These are phyloP conservation scores for Fomitopsis serialis DNA, from an alignment of 768 basidiomycete species.

Conservation along the genomic window DNA sequence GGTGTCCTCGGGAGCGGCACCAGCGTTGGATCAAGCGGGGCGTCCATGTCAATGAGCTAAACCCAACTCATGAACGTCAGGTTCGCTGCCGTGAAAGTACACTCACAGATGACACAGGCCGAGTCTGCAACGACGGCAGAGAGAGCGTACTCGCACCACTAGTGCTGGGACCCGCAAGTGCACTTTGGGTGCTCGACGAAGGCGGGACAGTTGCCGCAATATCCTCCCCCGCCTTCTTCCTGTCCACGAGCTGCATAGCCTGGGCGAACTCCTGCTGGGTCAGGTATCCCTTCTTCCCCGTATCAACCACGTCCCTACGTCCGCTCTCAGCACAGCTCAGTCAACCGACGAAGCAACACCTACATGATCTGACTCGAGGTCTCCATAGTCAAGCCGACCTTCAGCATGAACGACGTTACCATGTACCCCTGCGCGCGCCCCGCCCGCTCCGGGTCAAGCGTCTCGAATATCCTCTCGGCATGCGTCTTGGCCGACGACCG, in stretches of 20 bases:
- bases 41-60: background rate
- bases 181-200: background rate
- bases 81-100: too few species aligned
- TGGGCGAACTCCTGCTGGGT: constrained; percentile 12
- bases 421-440: constrained; percentile 9
- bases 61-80: too few species aligned
- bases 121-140: background rate
- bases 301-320: constrained; percentile 13
- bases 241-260: constrained; percentile 17
- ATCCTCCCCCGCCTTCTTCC: constrained; percentile 11
- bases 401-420: constrained; percentile 8
- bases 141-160: background rate
- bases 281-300: constrained; percentile 11
- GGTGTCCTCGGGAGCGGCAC: background rate
- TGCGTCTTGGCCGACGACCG: constrained; percentile 6
- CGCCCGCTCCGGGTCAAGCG: constrained; percentile 9
- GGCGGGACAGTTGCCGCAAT: constrained; percentile 13
- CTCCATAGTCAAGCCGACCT: constrained; percentile 8
- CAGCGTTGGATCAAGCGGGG: background rate
- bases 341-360: background rate
- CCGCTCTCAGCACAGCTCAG: background rate
- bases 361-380: constrained; percentile 16
- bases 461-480: constrained; percentile 11
- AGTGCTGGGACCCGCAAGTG: background rate
- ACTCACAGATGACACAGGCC: background rate